Conservation (phyloP, 2,329 filamentous ascomycete genomes). For the Diplodia mutila region DNA sequence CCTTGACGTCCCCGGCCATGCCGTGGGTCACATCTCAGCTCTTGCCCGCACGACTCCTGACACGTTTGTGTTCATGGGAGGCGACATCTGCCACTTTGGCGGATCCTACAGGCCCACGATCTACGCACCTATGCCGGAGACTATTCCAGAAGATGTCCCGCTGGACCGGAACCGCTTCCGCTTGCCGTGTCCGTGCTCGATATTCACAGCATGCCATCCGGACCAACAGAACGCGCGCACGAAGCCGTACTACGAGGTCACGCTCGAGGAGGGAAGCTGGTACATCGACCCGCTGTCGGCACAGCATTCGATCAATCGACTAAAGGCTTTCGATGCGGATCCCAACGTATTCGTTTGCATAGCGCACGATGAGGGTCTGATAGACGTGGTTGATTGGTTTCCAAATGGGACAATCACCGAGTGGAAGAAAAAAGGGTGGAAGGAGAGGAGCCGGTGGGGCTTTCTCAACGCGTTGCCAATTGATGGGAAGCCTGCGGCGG, state of each 20-base stretch:
- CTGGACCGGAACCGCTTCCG: conserved; percentile 13
- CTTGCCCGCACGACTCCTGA: conserved; percentile 49
- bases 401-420: conserved; percentile 32
- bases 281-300: conserved; percentile 27
- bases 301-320: conserved; percentile 30
- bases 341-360: conserved; percentile 35
- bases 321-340: conserved; percentile 34
- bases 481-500: conserved; percentile 28
- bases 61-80: conserved; percentile 37
- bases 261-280: not conserved
- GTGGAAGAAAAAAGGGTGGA: conserved; percentile 36
- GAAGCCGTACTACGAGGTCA: conserved; percentile 18
- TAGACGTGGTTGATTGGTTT: conserved; percentile 34
- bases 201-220: conserved; percentile 24
- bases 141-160: conserved; percentile 6
- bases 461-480: conserved; percentile 35
- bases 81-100: conserved; percentile 35
- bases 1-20: conserved; percentile 58
- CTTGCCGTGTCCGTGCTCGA: conserved; percentile 22
- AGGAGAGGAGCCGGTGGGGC: conserved; percentile 33
- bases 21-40: conserved; percentile 54
- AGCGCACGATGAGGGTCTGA: conserved; percentile 35
- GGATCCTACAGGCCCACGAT: conserved; percentile 35
- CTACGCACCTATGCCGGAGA: conserved; percentile 23
- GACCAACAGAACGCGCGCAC: conserved; percentile 11